These are phyloP conservation scores for Beauveria asiatica DNA, from an alignment of 2,329 filamentous ascomycete genomes.

Conservation along the genomic window DNA sequence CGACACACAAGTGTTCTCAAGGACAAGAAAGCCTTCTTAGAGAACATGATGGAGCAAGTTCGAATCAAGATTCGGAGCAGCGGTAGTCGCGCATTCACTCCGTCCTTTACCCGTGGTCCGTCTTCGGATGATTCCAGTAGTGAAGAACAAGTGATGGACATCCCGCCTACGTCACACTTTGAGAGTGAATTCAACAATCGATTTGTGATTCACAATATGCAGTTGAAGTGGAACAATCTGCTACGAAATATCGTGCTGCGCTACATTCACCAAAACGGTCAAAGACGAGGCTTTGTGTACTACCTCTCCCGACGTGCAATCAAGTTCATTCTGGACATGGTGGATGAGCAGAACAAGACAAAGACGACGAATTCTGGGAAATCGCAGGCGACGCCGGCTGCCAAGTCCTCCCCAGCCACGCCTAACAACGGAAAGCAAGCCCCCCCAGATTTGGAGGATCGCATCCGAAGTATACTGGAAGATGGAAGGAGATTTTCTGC, in stretches of 20 bases:
- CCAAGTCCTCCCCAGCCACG: slow-evolving; percentile 28
- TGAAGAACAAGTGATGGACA: slow-evolving; percentile 44
- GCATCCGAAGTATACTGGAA: slow-evolving; percentile 74
- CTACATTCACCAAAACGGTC: slow-evolving; percentile 95
- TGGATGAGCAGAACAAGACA: slow-evolving; percentile 82
- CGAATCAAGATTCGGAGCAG: slow-evolving; percentile 26
- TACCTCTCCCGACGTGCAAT: slow-evolving; percentile 93
- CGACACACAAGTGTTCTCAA: slow-evolving; percentile 47
- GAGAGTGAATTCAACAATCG: slow-evolving; percentile 95
- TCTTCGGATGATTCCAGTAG: slow-evolving; percentile 13
- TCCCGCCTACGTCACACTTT: slow-evolving; percentile 68
- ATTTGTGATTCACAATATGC: slow-evolving; percentile 95
- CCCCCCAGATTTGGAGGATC: slow-evolving; percentile 64
- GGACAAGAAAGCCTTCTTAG: slow-evolving; percentile 50
- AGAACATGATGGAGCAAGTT: slow-evolving; percentile 48
- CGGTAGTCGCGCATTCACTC: slow-evolving; percentile 19
- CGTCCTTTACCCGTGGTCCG: not conserved
- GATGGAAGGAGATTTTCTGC: slow-evolving; percentile 74
- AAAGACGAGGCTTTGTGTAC: slow-evolving; percentile 92
- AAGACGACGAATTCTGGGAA: slow-evolving; percentile 34
- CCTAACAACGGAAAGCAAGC: slow-evolving; percentile 47
- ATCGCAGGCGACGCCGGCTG: slow-evolving; percentile 20
- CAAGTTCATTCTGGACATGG: slow-evolving; percentile 96
- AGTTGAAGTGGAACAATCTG: slow-evolving; percentile 97
- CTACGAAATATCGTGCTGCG: slow-evolving; percentile 92